Percentiles rank a stretch among this genome's conserved stretches.
phyloP scores from a whole-genome alignment of 208 protist species.

The Acanthamoeba quina region DNA sequence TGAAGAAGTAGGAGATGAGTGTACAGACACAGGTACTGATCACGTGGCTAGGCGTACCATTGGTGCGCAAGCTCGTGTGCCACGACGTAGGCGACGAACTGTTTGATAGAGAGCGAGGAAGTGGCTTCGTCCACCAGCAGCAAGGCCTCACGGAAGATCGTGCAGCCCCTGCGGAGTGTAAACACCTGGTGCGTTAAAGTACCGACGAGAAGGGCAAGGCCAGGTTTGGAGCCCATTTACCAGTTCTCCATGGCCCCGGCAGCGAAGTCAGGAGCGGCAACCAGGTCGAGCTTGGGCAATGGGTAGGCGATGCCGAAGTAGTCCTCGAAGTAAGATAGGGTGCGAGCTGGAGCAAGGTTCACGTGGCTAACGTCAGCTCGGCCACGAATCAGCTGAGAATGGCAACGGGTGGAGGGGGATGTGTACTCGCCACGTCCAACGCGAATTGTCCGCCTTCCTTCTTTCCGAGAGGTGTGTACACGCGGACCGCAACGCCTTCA shows the following conservation, averaged over 20 bases:
- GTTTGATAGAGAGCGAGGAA: slow-evolving; percentile 83
- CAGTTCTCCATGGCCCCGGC: slow-evolving; percentile 98
- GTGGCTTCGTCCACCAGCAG: slow-evolving; percentile 86
- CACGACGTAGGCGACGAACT: slow-evolving; percentile 75
- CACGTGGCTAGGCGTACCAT: slow-evolving; percentile 89
- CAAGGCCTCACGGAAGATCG: slow-evolving; percentile 95
- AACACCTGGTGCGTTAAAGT: background rate
- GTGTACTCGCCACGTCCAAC: slow-evolving; percentile 90
- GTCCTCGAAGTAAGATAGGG: slow-evolving; percentile 66
- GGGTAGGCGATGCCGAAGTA: slow-evolving; percentile 85
- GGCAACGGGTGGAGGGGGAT: background rate
- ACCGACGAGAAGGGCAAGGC: too few species aligned
- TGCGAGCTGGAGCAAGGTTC: background rate
- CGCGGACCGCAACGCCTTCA: slow-evolving; percentile 83
- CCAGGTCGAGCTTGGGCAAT: slow-evolving; percentile 96
- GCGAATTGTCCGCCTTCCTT: slow-evolving; percentile 90
- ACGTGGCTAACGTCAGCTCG: background rate
- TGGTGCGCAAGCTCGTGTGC: slow-evolving; percentile 93
- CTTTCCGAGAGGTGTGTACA: slow-evolving; percentile 87
- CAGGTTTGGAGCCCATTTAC: slow-evolving; percentile 17
- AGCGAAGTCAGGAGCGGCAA: slow-evolving; percentile 93
- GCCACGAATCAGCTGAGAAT: background rate
- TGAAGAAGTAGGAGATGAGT: background rate
- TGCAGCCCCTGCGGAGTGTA: slow-evolving; percentile 83
- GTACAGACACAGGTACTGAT: too few species aligned